Evolutionary conservation across 345 rosid genomes (phyloP).

Genomic region (Reutealis trisperma): DNA sequence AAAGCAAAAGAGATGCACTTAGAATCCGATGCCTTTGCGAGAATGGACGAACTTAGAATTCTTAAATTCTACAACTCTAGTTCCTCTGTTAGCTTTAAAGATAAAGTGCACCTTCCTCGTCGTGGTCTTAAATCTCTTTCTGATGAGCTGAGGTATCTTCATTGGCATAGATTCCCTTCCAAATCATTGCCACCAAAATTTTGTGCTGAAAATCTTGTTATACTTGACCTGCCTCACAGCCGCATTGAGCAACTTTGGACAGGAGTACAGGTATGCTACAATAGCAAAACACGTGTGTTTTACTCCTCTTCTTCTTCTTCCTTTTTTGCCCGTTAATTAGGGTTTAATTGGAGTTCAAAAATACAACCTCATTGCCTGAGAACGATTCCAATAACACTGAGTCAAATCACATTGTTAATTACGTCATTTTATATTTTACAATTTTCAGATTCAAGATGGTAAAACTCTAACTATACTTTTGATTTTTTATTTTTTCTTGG

Average conservation of each 20-base stretch:
- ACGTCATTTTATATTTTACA: no score
- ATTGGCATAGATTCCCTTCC: slow-evolving; percentile 1
- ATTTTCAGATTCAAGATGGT: no score
- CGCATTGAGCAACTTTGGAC: neutral
- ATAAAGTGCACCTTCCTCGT: slow-evolving; percentile 1
- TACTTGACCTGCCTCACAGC: neutral
- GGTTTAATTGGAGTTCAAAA: no score
- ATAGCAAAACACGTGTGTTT: neutral
- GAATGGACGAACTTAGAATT: slow-evolving; percentile 6
- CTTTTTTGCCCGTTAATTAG: no score
- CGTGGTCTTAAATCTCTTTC: slow-evolving; percentile 9
- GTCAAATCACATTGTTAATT: no score
- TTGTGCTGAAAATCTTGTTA: slow-evolving; percentile 13
- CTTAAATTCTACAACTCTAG: neutral
- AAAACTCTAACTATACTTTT: no score
- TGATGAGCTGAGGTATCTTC: slow-evolving; percentile 8
- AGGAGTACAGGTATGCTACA: neutral
- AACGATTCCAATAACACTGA: no score
- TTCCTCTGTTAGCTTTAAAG: neutral
- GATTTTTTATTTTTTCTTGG: neutral
- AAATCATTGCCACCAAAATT: slow-evolving; percentile 4
- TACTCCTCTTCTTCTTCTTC: neutral
- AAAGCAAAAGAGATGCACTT: slow-evolving; percentile 8
- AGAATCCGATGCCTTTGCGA: neutral
- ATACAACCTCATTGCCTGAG: no score